Base-by-base conservation (phyloP, 2,329 filamentous ascomycete genomes). In the Albophoma yamanashiensis region DNA sequence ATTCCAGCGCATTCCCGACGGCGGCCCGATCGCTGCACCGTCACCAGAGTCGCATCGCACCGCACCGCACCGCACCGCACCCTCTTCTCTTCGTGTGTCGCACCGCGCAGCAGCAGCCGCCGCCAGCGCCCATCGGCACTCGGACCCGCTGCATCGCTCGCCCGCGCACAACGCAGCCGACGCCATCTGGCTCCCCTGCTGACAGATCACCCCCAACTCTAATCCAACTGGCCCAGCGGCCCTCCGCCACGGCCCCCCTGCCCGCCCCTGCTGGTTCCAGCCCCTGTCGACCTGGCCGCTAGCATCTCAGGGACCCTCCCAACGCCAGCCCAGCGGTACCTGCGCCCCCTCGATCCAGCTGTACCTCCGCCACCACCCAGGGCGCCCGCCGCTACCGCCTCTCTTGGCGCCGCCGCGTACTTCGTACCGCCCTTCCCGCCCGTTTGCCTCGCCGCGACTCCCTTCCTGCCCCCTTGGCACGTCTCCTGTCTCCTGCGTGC, bases 281-380 rank as follows among this genome's bases (percentile, higher is more conserved):
- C 61, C 65, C 65, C 59, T 66, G 65, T 64, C 64, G 61, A 58
- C 64, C 66, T 66, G 64, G 59, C 63, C 62, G 62, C 64, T 62
- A 62, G 58, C 64, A 58, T 60, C 61, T 59, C 57, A 60, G 61
- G 57, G 59, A 45, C 50, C 59, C 59, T 55, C 57, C 47, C 34
- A 31, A 31, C 55, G 15, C 36, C 22, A 25, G n/a, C n/a, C 31
- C 31, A 25, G 34, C 31, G 61, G 60, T 59, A 64, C 57, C 58
- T 62, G 59, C 57, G 61, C 59, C 58, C 57, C 61, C 61, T 60
- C 45, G 59, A 38, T n/a, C 40, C 57, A 31, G 57, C 25, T 36
- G 60, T 60, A 60, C 60, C 39, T 27, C 36, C 55, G 56, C 57
- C 40, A 56, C 47, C 57, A n/a, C 58, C 57, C 25, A 22, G 34